Evolutionary conservation across 345 rosid genomes (phyloP), one percentile per base, ranked within the genome.

Genomic region (Camelina laxa): DNA sequence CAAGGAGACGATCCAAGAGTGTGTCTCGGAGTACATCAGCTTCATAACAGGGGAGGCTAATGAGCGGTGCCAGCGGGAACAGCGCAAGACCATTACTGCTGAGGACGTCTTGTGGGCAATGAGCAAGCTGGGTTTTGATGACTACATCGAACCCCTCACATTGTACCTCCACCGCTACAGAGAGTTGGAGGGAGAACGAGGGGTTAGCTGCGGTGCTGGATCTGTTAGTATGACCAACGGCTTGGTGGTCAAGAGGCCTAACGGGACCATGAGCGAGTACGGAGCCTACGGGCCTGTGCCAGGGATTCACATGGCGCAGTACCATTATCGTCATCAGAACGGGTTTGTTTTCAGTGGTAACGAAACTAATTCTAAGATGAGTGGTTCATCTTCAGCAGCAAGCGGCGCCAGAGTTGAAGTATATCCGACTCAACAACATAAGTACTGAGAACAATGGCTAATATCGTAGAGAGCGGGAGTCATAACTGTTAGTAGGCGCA

Each of bases 41-140:
- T 91, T 94, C 88, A 81, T 94, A 71, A 94, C 98, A 0, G 97
- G 97, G 0, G 98, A 94, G 60, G 98, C 98, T 75, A 94, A 94
- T 9, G 98, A 94, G 75, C 90, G 91, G 13, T 94, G 98, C 87
- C 97, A 90, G 80, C 81, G 86, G 0, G 98, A 91, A 90, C 97
- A 91, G 82, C 90, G 96, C 71, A 94, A 91, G 88, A 94, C 98
- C 53, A 88, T 94, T 58, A 94, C 95, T 0, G 97, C 98, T 0
- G 98, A 94, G 81, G 98, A 94, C 30, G 87, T 91, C 44, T 82
- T 91, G 24, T 94, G 93, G 92, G 95, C 98, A 0, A 91, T 94
- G 96, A 89, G 90, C 82, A 91, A 90, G 80, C 89, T 94, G 0
- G 98, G 97, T 1, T 94, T 94, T 45, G 98, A 94, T 39, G 91